These are phyloP conservation scores for Hanseniaspora pseudoguilliermondii DNA, from an alignment of 805 yeast species.

Conservation along the genomic window DNA sequence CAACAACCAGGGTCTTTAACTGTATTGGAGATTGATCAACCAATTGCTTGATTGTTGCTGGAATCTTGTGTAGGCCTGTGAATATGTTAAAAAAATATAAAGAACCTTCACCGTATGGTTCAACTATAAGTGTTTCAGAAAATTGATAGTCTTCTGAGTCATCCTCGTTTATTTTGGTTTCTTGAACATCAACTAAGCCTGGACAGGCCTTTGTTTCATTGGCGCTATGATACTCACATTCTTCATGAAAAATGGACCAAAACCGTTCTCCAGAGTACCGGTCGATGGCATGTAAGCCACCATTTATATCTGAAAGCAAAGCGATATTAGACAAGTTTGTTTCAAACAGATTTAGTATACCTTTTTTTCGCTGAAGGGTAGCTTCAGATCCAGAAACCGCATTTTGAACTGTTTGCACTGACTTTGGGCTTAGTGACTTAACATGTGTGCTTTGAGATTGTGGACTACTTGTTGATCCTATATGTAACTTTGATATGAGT, in stretches of 20 bases:
- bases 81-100: constrained; percentile 67
- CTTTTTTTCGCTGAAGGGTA: constrained; percentile 1
- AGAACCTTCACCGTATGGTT: constrained; percentile 76
- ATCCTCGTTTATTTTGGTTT: constrained; percentile 16
- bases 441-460: not conserved
- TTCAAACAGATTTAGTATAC: not conserved
- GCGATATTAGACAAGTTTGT: constrained; percentile 8
- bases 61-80: constrained; percentile 65
- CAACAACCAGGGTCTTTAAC: constrained; percentile 31
- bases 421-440: not conserved
- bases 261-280: constrained; percentile 59
- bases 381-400: constrained; percentile 9
- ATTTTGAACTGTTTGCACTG: not conserved
- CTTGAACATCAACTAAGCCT: constrained; percentile 41
- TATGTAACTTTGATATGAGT: constrained; percentile 7
- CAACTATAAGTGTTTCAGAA: constrained; percentile 67
- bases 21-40: constrained; percentile 80
- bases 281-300: constrained; percentile 68
- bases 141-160: constrained; percentile 2
- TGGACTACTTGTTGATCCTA: not conserved
- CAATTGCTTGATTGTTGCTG: constrained; percentile 64
- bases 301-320: constrained; percentile 59
- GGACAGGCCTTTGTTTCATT: constrained; percentile 15
- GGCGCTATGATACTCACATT: not conserved
- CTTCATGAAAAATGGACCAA: constrained; percentile 61